A percentile compares a stretch with the other conserved stretches of the same genome.
phyloP scores from a whole-genome alignment of 129 eudicot species.

The Daucus carota region DH1_v3.0 NC_030384.2:33681501-33682000 shows the following conservation, averaged over 20 bases:
- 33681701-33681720: neutral
- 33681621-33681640: neutral
- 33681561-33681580: neutral
- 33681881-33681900: neutral
- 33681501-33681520: neutral
- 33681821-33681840: neutral
- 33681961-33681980: neutral
- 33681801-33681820: neutral
- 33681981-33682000: neutral
- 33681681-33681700: neutral
- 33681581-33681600: neutral
- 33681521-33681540: neutral
- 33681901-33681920: slow-evolving; percentile 67
- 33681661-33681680: neutral
- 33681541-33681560: neutral
- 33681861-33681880: neutral
- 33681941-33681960: slow-evolving; percentile 90
- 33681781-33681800: neutral
- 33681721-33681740: neutral
- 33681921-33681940: slow-evolving; percentile 81
- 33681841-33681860: neutral
- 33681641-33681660: neutral
- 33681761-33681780: neutral
- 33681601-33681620: neutral
- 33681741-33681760: neutral